Evolutionary conservation across 2,329 filamentous ascomycete species (phyloP), one percentile per base, ranked within the genome.

Genomic region (Tolypocladium inflatum): DNA sequence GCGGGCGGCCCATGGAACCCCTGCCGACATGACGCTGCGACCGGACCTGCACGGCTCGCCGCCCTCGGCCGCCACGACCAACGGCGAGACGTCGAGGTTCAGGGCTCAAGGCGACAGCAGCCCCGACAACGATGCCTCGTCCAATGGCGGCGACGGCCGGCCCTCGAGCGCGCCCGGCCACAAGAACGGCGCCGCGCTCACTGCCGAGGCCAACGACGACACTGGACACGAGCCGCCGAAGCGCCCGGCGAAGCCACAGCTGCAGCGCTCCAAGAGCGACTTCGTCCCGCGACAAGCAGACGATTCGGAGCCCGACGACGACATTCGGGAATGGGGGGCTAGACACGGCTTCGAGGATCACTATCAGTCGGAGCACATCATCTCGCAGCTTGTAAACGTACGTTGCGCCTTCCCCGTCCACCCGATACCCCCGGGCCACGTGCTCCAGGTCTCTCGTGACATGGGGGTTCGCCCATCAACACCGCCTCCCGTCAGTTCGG

Each of bases 331-430:
- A 63, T 82, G 80, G 78, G 81, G 82, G 9, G 80, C 80, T 71
- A 84, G 92, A 54, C 92, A 97, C 75, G 92, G 92, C 54, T 97
- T 94, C 77, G 91, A 96, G 69, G 89, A 92, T 65, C 91, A 96
- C 72, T 91, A 96, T 70, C 89, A 91, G 68, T 95, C 89, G 6
- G 89, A 91, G 64, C 91, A 96, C 68, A 92, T 95, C 67, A 88
- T 95, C 65, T 88, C 89, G 58, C 83, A 91, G 63, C 79, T 96
- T 62, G 90, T 89, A 56, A 91, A 88, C 70, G 88, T 91, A 76
- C 76, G 86, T 80, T 62, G 60, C 56, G 53, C 52, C 38, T 55
- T 55, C 54, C 37, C 53, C 38, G 21, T 53, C 21, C 38, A 50
- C 33, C 45, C 41, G 48, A n/a, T 61, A 59, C 43, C 53, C 42